A percentile compares a stretch with the other conserved stretches of the same genome.
phyloP scores from a whole-genome alignment of 1,284 basidiomycete species.

The Calocybe gambosa region DNA sequence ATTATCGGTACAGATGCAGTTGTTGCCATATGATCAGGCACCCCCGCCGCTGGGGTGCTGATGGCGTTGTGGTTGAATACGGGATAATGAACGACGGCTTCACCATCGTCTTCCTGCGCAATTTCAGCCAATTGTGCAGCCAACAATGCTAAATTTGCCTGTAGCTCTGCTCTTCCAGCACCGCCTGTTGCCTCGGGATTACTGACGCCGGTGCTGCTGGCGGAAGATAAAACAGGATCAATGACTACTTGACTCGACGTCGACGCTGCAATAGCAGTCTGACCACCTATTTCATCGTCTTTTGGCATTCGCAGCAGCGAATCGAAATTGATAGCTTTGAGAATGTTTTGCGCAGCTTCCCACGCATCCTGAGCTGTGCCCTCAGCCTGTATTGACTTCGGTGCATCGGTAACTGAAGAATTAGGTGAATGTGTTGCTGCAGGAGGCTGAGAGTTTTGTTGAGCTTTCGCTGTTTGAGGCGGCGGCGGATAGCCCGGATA shows the following conservation, averaged over 20 bases:
- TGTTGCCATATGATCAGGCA: neutral
- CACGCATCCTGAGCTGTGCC: constrained; percentile 53
- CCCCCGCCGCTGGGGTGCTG: neutral
- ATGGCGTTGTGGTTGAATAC: neutral
- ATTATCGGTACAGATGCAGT: too few relatives aligned
- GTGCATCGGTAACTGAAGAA: constrained; percentile 14
- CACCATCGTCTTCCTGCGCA: constrained; percentile 18
- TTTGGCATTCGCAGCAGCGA: constrained; percentile 39
- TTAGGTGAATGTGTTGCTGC: constrained; percentile 13
- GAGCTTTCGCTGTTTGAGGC: constrained; percentile 12
- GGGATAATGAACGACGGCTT: constrained; percentile 13
- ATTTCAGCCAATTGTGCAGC: constrained; percentile 26
- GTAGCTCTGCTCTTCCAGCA: constrained; percentile 19
- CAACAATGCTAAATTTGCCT: constrained; percentile 23
- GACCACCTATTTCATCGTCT: constrained; percentile 19
- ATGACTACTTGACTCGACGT: neutral
- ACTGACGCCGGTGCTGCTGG: neutral
- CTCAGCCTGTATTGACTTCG: constrained; percentile 20
- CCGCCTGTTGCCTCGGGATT: neutral
- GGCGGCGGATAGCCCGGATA: constrained; percentile 24
- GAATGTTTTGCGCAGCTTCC: constrained; percentile 69
- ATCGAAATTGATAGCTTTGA: constrained; percentile 70
- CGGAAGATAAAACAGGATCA: constrained; percentile 2
- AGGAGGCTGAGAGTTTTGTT: constrained; percentile 1
- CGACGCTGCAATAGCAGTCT: constrained; percentile 13